Base-by-base conservation (phyloP, 805 yeast genomes). In the Metschnikowia noctiluminum region DNA sequence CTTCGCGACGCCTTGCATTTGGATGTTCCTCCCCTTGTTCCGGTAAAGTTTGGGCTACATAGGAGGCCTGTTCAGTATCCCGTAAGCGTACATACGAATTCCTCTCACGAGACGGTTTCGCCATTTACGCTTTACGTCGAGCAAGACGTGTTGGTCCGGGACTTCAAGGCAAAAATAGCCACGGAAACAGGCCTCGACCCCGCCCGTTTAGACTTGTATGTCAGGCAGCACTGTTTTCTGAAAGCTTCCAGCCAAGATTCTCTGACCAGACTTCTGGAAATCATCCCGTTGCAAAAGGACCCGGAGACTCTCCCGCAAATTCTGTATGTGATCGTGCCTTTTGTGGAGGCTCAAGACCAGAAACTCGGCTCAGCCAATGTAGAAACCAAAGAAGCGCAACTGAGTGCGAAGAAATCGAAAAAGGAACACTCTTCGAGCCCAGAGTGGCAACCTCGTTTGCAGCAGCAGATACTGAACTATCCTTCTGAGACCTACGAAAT, bases 21-120 rank as follows among this genome's bases (percentile, higher is more conserved):
- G 10, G 73, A 68, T 50, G 69, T 68, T 9, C 48, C 62, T 1
- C 73, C 73, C 0, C 43, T 53, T 15, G 32, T 38, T 1, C 56
- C 62, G 3, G 62, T 64, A 8, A 45, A 38, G 6, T 42, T 45
- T 3, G 35, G 34, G 12, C 35, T 47, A 5, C 36, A 30, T 15
- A 42, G 15, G 13, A 34, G 15, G 16, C 26, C 42, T 11, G 28
- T 36, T 11, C 28, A 13, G 28, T 16, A 37, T 16, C 27, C 46
- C 2, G 30, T 43, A 16, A 15, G 6, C 14, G 38, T 43, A 11
- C 28, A 21, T 6, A n/a, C 40, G 28, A 42, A 42, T 28, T 15
- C 15, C 7, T 14, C 35, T n/a, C n/a, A 8, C 10, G 28, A 27
- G 15, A 13, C 10, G 11, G 3, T 4, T 9, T 14, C 35, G n/a